Percentiles rank a stretch among this genome's conserved stretches.
phyloP scores from a whole-genome alignment of 106 monocot genomes.

The Cymbidium sinense region DNA sequence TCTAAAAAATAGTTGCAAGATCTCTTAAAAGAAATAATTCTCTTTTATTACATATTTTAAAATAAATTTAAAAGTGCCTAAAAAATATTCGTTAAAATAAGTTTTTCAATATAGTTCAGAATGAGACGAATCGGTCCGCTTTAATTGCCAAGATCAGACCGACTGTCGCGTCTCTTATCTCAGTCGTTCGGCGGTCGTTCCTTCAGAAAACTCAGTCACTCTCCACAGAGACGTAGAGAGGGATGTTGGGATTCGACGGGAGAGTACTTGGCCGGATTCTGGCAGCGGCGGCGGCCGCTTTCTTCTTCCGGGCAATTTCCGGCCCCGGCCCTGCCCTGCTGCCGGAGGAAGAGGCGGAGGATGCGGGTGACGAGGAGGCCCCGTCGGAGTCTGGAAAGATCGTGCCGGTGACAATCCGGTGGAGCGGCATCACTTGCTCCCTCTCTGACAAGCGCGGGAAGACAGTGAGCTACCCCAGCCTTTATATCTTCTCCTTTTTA shows the following conservation, averaged over 20 bases:
- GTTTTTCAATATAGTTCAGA: no score
- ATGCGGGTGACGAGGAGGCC: constrained; percentile 25
- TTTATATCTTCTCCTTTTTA: not conserved
- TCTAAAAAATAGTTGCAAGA: no score
- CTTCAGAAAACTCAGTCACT: not conserved
- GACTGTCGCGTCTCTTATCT: no score
- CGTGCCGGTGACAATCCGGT: constrained; percentile 51
- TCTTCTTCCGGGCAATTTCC: constrained; percentile 45
- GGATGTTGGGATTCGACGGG: not conserved
- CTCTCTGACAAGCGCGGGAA: constrained; percentile 63
- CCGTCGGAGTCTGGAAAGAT: constrained; percentile 17
- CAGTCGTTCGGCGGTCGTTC: not conserved
- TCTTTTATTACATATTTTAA: no score
- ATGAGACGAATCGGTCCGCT: no score
- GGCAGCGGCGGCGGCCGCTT: constrained; percentile 30
- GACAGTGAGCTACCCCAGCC: constrained; percentile 21
- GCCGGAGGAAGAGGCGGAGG: constrained; percentile 29
- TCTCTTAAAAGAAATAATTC: no score
- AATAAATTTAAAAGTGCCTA: no score
- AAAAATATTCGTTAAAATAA: no score
- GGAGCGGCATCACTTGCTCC: constrained; percentile 57
- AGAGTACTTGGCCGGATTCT: constrained; percentile 42
- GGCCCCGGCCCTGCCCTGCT: constrained; percentile 33
- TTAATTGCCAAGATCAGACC: no score
- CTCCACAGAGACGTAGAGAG: not conserved